Evolutionary conservation across 1,139 yeast species (phyloP).

Genomic region (Yamadazyma kanchanaburiensis): DNA sequence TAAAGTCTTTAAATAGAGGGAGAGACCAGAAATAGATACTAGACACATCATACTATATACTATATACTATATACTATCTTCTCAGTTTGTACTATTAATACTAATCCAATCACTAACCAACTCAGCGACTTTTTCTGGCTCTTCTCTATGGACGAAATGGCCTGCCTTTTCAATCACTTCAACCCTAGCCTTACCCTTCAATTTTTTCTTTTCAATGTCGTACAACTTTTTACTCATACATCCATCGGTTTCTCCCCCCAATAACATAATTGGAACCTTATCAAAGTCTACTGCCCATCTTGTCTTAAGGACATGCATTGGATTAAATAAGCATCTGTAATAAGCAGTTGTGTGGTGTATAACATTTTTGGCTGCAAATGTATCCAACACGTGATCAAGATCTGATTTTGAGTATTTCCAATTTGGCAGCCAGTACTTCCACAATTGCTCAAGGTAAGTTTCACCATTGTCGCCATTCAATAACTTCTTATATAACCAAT

Average conservation of each 20-base stretch:
- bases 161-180: conserved; percentile 30
- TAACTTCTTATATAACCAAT: conserved; percentile 20
- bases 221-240: conserved; percentile 34
- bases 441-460: conserved; percentile 30
- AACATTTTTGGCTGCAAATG: conserved; percentile 24
- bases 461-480: conserved; percentile 16
- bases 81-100: too few relatives aligned
- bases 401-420: conserved; percentile 29
- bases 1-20: conserved; percentile 51
- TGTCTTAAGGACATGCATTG: conserved; percentile 18
- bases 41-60: too few relatives aligned
- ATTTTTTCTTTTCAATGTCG: conserved; percentile 22
- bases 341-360: conserved; percentile 42
- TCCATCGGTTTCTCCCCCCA: conserved; percentile 39
- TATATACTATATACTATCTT: too few relatives aligned
- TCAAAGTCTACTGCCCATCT: conserved; percentile 32
- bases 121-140: conserved; percentile 28
- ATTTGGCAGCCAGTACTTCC: conserved; percentile 43
- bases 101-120: conserved; percentile 28
- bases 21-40: too few relatives aligned
- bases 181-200: conserved; percentile 24
- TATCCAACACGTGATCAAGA: conserved; percentile 26
- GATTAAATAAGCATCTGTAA: conserved; percentile 32
- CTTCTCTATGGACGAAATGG: conserved; percentile 43
- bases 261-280: conserved; percentile 37